Evolutionary conservation across 225 moss, liverwort and hornwort species (phyloP).

Genomic region (Marchantia polymorpha): DNA sequence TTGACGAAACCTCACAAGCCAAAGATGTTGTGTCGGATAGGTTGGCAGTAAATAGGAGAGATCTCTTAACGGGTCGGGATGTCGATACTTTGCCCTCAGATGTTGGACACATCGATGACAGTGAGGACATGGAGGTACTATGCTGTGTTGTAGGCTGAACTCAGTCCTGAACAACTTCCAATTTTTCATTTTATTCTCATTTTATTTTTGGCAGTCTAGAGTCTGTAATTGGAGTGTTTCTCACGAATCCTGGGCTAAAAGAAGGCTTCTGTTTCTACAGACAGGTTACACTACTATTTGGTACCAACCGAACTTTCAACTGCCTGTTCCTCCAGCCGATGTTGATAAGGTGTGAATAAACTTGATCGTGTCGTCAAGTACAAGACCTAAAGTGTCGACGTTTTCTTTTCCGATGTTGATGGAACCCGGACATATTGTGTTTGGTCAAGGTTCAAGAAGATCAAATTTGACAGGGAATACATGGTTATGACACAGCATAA

Average conservation of each 20-base stretch:
- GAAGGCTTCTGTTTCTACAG: constrained; percentile 11
- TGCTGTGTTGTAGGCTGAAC: neutral
- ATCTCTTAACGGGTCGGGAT: neutral
- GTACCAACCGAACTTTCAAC: constrained; percentile 62
- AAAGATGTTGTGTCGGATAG: neutral
- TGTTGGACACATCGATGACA: neutral
- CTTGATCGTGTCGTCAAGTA: neutral
- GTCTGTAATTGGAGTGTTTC: neutral
- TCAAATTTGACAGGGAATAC: no score
- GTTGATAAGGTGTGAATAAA: constrained; percentile 62
- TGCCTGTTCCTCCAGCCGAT: constrained; percentile 71
- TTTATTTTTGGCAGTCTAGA: neutral
- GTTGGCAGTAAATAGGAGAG: neutral
- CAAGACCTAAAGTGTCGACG: no score
- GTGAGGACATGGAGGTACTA: constrained; percentile 10
- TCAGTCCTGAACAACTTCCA: neutral
- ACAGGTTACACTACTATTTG: constrained; percentile 33
- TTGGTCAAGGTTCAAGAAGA: no score
- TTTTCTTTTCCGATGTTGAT: no score
- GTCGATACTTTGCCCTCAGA: neutral
- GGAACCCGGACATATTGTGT: no score
- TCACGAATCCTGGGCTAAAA: neutral
- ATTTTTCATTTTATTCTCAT: no score
- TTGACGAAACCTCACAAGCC: neutral
- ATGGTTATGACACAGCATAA: no score